Conservation (phyloP, 805 yeast genomes). For the Lipomyces lipofer region DNA sequence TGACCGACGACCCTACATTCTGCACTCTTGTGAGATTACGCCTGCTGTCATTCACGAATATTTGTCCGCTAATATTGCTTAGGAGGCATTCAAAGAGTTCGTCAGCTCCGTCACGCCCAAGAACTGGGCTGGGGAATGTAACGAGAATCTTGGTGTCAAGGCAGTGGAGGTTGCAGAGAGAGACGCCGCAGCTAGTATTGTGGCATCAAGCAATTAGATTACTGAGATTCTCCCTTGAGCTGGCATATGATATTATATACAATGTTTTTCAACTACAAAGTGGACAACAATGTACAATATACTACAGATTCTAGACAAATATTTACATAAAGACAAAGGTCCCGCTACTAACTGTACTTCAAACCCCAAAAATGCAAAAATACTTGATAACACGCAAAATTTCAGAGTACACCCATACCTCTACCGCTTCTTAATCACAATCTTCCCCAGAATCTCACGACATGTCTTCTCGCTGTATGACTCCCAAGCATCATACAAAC, state of each 20-base stretch:
- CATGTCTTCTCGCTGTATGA: conserved; percentile 69
- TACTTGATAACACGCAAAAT: no score
- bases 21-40: conserved; percentile 16
- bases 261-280: no score
- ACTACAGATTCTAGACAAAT: no score
- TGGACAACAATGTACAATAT: no score
- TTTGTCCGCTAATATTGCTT: neutral
- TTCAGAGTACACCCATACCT: no score
- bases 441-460: conserved; percentile 19
- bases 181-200: neutral
- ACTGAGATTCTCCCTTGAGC: no score
- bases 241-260: no score
- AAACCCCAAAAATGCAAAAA: no score
- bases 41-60: neutral
- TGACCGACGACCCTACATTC: conserved; percentile 10
- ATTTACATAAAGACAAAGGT: no score
- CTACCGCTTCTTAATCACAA: conserved; percentile 10
- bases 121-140: conserved; percentile 10
- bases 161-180: conserved; percentile 4
- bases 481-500: conserved; percentile 84
- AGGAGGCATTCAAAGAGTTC: conserved; percentile 7
- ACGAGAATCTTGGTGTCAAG: neutral
- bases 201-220: neutral
- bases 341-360: no score
- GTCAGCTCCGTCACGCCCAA: conserved; percentile 5